Conservation (phyloP, 208 protist genomes). For the Leishmania mexicana region DNA sequence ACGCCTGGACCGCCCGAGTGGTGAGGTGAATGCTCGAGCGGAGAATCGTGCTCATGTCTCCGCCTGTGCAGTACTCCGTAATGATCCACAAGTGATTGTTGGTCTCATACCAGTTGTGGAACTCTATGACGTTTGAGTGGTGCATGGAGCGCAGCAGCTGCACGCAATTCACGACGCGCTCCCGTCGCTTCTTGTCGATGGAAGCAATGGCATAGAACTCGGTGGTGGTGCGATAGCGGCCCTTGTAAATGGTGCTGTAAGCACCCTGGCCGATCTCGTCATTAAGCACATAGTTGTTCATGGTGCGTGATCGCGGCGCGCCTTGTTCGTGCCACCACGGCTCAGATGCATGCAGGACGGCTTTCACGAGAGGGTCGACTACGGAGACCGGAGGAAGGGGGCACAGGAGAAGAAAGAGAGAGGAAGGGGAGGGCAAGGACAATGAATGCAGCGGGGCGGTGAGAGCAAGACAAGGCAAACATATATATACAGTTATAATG, state of each 20-base stretch:
- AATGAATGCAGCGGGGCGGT: neutral
- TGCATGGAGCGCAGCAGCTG: constrained; percentile 74
- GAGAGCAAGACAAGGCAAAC: neutral
- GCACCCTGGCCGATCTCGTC: constrained; percentile 93
- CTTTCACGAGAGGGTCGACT: neutral
- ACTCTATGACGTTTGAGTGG: constrained; percentile 90
- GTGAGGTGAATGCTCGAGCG: constrained; percentile 65
- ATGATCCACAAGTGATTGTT: constrained; percentile 97
- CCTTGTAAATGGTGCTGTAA: constrained; percentile 94
- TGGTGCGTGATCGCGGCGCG: constrained; percentile 24
- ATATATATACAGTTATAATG: neutral
- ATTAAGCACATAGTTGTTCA: constrained; percentile 95
- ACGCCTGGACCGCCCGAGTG: constrained; percentile 72
- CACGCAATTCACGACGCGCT: constrained; percentile 89
- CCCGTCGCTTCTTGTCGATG: constrained; percentile 91
- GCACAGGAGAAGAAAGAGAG: neutral
- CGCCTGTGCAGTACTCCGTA: constrained; percentile 93
- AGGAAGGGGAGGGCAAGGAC: neutral
- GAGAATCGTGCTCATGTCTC: constrained; percentile 88
- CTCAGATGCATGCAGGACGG: neutral
- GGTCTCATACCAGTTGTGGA: constrained; percentile 97
- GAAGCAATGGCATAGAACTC: constrained; percentile 95
- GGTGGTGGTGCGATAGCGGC: constrained; percentile 87
- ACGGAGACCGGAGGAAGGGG: neutral
- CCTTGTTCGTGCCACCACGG: neutral